phyloP scores from a whole-genome alignment of 2,329 filamentous ascomycete genomes.

The Pseudocercospora cruenta region DNA sequence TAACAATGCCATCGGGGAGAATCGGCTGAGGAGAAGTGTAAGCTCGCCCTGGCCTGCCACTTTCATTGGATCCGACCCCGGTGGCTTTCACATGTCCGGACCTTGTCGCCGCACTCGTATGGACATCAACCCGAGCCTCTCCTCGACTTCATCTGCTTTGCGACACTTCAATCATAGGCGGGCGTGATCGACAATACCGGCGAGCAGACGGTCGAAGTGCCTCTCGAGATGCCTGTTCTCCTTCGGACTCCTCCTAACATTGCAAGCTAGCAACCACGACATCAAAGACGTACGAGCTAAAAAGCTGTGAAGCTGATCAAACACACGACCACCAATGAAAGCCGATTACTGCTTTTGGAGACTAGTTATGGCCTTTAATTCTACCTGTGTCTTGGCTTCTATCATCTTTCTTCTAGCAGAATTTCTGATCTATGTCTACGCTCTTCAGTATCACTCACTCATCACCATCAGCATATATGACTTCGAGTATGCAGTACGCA shows the following conservation, averaged over 20 bases:
- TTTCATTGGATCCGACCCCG: constrained; percentile 1
- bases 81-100: constrained; percentile 8
- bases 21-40: not conserved
- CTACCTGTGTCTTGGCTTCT: not conserved
- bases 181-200: not conserved
- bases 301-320: too few species aligned
- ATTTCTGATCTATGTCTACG: not conserved
- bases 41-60: not conserved
- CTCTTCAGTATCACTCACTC: not conserved
- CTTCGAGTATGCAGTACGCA: not conserved
- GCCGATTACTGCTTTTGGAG: not conserved
- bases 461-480: not conserved
- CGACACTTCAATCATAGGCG: not conserved
- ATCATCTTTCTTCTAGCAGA: not conserved
- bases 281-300: too few species aligned
- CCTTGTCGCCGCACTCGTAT: not conserved
- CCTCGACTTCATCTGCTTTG: not conserved
- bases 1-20: not conserved
- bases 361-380: too few species aligned
- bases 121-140: not conserved
- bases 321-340: not conserved
- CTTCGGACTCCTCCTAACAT: too few species aligned
- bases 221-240: too few species aligned
- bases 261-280: too few species aligned
- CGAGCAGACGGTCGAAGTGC: not conserved